Evolutionary conservation across 2,329 filamentous ascomycete genomes (phyloP).

Genomic region (Calonectria multiphialidica): DNA sequence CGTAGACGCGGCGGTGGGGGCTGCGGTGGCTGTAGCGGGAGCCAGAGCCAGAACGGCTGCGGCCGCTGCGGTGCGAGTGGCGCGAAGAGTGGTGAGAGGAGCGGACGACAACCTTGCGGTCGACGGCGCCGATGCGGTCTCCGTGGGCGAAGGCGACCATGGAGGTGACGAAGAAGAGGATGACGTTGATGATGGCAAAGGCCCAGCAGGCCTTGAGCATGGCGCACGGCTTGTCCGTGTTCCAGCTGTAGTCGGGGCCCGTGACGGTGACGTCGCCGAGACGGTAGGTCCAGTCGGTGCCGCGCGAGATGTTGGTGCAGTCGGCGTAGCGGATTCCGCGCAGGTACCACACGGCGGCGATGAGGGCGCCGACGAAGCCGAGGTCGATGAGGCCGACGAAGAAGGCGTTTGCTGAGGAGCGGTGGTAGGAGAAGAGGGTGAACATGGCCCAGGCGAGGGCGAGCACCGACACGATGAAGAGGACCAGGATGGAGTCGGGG

Average conservation of each 20-base stretch:
- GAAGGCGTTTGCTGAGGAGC: constrained; percentile 68
- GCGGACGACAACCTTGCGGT: constrained; percentile 44
- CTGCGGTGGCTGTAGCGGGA: constrained; percentile 58
- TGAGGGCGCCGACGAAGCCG: constrained; percentile 72
- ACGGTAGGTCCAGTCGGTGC: constrained; percentile 64
- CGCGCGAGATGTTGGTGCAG: constrained; percentile 72
- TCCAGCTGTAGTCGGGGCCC: constrained; percentile 63
- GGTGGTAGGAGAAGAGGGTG: constrained; percentile 76
- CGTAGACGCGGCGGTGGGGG: constrained; percentile 65
- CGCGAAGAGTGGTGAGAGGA: constrained; percentile 53
- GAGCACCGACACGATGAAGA: constrained; percentile 76
- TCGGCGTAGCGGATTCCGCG: constrained; percentile 71
- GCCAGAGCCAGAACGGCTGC: constrained; percentile 51
- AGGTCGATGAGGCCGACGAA: constrained; percentile 73
- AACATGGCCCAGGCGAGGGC: constrained; percentile 73
- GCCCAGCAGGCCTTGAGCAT: constrained; percentile 95
- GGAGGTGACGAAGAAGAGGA: constrained; percentile 84
- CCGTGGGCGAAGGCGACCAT: constrained; percentile 75
- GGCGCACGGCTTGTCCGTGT: constrained; percentile 81
- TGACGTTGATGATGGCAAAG: constrained; percentile 87
- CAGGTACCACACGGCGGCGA: constrained; percentile 71
- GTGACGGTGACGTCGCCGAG: constrained; percentile 72
- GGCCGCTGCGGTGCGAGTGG: constrained; percentile 54
- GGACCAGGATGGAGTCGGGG: constrained; percentile 72
- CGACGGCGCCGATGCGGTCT: constrained; percentile 61